phyloP scores from a whole-genome alignment of 2,329 filamentous ascomycete species.

The Aureobasidium subglaciale region DNA sequence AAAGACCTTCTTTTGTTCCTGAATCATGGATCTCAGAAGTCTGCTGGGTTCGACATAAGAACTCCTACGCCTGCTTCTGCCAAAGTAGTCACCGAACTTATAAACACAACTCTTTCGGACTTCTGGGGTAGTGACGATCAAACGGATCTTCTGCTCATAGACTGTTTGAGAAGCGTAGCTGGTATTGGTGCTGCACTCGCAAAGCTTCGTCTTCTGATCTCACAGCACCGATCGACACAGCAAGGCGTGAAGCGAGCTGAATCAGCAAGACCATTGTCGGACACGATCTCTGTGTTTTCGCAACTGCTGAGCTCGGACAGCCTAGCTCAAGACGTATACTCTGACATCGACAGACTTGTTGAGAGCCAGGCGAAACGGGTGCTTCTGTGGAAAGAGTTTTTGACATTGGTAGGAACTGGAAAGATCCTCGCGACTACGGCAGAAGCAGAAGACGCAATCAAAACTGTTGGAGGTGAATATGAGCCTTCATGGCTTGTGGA shows the following conservation, averaged over 20 bases:
- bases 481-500: conserved; percentile 54
- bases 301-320: conserved; percentile 38
- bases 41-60: conserved; percentile 48
- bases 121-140: conserved; percentile 64
- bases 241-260: conserved; percentile 22
- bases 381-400: conserved; percentile 57
- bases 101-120: conserved; percentile 68
- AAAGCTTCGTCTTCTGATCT: neutral
- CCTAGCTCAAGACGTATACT: conserved; percentile 38
- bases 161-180: conserved; percentile 63
- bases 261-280: conserved; percentile 24
- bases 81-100: conserved; percentile 67
- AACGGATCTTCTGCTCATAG: conserved; percentile 47
- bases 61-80: conserved; percentile 60
- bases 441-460: conserved; percentile 50
- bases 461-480: conserved; percentile 19
- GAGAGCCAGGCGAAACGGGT: conserved; percentile 39
- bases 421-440: conserved; percentile 52
- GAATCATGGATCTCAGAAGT: neutral
- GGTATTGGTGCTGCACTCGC: conserved; percentile 71
- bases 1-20: conserved; percentile 27
- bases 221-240: neutral
- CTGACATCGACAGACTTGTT: conserved; percentile 36
- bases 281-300: conserved; percentile 38
- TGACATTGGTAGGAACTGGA: conserved; percentile 53